Percentiles rank a stretch among this genome's conserved stretches.
Evolutionary conservation across 768 basidiomycete genomes (phyloP).

Genomic region (Plicaturopsis crispa): DNA sequence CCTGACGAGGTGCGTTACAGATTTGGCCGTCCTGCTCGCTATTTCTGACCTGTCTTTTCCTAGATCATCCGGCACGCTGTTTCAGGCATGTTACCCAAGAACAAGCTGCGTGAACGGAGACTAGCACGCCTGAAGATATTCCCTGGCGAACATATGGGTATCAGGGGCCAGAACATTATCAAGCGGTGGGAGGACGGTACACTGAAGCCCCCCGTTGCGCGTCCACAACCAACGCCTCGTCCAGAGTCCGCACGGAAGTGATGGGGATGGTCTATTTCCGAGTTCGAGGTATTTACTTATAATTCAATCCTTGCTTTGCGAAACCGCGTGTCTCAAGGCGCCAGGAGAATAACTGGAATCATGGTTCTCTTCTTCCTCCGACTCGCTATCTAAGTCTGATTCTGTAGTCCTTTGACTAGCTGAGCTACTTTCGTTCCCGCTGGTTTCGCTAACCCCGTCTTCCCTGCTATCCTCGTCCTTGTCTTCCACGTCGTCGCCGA

Average conservation of each 20-base stretch:
- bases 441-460: slow-evolving; percentile 6
- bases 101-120: slow-evolving; percentile 85
- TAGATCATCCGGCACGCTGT: slow-evolving; percentile 96
- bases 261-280: slow-evolving; percentile 1
- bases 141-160: slow-evolving; percentile 69
- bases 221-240: slow-evolving; percentile 7
- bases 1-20: slow-evolving; percentile 76
- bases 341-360: background rate
- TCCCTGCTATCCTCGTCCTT: slow-evolving; percentile 5
- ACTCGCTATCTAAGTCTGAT: slow-evolving; percentile 9
- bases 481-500: slow-evolving; percentile 10
- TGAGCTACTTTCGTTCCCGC: slow-evolving; percentile 7
- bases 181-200: slow-evolving; percentile 83
- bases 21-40: slow-evolving; percentile 1
- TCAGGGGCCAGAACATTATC: slow-evolving; percentile 68
- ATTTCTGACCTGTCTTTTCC: slow-evolving; percentile 2
- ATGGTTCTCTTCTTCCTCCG: slow-evolving; percentile 7
- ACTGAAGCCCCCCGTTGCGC: slow-evolving; percentile 41
- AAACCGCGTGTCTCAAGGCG: background rate
- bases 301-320: background rate
- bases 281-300: slow-evolving; percentile 11
- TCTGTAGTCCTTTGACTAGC: slow-evolving; percentile 8
- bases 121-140: slow-evolving; percentile 88
- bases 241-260: background rate
- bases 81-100: slow-evolving; percentile 98